Base-by-base conservation (phyloP, 495 filamentous ascomycete genomes). In the Chaetomidium leptoderma region DNA sequence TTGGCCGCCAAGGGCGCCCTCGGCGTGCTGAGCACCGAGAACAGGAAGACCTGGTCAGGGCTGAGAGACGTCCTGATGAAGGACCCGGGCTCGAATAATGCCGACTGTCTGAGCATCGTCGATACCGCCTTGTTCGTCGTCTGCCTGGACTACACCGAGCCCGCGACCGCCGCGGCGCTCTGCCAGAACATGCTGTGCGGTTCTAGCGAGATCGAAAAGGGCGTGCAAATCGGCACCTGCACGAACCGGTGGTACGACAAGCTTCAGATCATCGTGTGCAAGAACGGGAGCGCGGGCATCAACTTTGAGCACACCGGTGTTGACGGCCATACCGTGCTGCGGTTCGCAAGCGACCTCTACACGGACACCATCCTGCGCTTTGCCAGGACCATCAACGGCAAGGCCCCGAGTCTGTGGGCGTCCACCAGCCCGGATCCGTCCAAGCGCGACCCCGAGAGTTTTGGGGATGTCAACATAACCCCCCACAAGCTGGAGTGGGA, bases 161-260 rank as follows among this genome's bases (percentile, higher is more conserved):
- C 93, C 1, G 72, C 79, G 14, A 89, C 76, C 36, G 86, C 84
- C 2, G 83, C 90, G 0, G 88, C 91, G 27, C 81, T 97, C 6
- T 95, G 90, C 70, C 90, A 89, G 67, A 98, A 97, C 72, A 97
- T 98, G 92, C 89, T 98, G 37, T 97, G 95, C 64, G 93, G 93
- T 32, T 95, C 90, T 0, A 95, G 86, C 64, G 86, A 92, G 58
- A 86, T 98, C 17, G 86, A 96, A 68, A 86, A 86, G 69, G 93
- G 93, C 14, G 89, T 98, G 6, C 93, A 98, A 72, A 89, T 96
- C 33, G 93, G 93, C 21, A 98, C 93, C 33, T 98, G 93, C 72
- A 96, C 92, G 14, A 98, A 98, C 70, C 81, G 93, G 52, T 98
- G 93, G 93, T 98, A 98, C 66, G 93, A 98, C 72, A 98, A 98